Evolutionary conservation across 2,329 filamentous ascomycete genomes (phyloP), one percentile per base, ranked within the genome.

Genomic region (Ambrosiella beaveri): DNA sequence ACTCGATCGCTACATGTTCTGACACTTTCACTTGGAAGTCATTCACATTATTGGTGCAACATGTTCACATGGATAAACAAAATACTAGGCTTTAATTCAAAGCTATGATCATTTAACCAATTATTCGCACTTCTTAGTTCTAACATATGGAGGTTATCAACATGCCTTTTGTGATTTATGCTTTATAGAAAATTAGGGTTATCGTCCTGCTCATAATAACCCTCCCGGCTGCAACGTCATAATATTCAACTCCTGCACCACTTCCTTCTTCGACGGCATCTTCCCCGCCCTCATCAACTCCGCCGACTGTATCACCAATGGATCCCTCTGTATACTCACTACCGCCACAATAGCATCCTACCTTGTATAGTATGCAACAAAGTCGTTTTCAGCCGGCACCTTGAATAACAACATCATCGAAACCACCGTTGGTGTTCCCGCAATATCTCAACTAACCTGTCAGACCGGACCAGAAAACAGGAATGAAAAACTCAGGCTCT

Each of bases 391-490:
- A 3, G 82, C 83, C 0, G 84, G 80, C 64, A 86, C 79, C 91
- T 55, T 86, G 79, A 9, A 98, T 64, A 0, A 97, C 76, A 3
- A 96, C 66, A 64, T 94, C 89, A 67, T 98, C 93, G 73, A 81
- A 97, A 0, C 91, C 91, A 57, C 80, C 79, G 0, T 62, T 64
- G 0, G 90, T 88, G 72, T 91, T 93, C 11, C 93, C 93, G 66
- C 89, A 95, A 75, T 98, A 98, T 51, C 93, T 81, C 65, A 98
- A 71, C 71, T 98, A 93, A 5, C 82, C 79, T 4, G 90, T 88
- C 4, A 98, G 73, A 0, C 93, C 93, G 1, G 88, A 95, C 93
- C 93, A 98, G 75, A 98, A 98, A 55, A 98, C 80, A 0, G 93
- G 93, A 59, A 93, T 91, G 70, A 95, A 96, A 1, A 80, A 75